A percentile compares a stretch with the other conserved stretches of the same genome.
Conservation (phyloP, 2,329 filamentous ascomycete species). For the Massarina eburnea region DNA sequence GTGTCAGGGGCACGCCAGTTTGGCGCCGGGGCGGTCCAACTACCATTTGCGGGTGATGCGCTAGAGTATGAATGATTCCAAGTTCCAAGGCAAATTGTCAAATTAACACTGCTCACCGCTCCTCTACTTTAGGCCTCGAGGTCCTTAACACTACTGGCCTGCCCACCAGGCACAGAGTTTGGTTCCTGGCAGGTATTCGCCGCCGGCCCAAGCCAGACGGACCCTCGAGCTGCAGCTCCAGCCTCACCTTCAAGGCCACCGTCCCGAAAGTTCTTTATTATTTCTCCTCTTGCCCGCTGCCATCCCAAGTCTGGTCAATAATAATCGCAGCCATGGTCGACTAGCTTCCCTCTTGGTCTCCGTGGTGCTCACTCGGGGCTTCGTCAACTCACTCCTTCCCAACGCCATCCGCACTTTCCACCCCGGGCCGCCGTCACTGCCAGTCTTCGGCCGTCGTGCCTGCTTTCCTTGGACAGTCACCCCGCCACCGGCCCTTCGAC, state of each 20-base stretch:
- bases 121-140: not conserved
- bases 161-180: constrained; percentile 2
- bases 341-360: constrained; percentile 23
- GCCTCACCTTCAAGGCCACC: constrained; percentile 28
- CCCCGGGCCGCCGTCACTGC: too few species aligned
- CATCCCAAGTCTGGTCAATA: constrained; percentile 13
- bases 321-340: constrained; percentile 28
- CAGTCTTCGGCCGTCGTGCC: too few species aligned
- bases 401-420: constrained; percentile 11
- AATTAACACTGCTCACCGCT: constrained; percentile 20
- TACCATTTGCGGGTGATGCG: constrained; percentile 18
- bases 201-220: constrained; percentile 23
- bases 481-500: constrained; percentile 6
- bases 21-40: constrained; percentile 14
- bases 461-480: constrained; percentile 3
- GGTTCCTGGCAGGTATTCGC: constrained; percentile 21
- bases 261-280: constrained; percentile 34
- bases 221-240: constrained; percentile 27
- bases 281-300: constrained; percentile 26
- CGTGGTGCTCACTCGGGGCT: constrained; percentile 7
- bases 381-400: constrained; percentile 19
- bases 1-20: constrained; percentile 30
- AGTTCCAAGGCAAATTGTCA: constrained; percentile 19
- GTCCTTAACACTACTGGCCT: constrained; percentile 8
- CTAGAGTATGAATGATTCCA: constrained; percentile 14